phyloP scores from a whole-genome alignment of 1,284 basidiomycete genomes.

The Trichosporon faecale region DNA sequence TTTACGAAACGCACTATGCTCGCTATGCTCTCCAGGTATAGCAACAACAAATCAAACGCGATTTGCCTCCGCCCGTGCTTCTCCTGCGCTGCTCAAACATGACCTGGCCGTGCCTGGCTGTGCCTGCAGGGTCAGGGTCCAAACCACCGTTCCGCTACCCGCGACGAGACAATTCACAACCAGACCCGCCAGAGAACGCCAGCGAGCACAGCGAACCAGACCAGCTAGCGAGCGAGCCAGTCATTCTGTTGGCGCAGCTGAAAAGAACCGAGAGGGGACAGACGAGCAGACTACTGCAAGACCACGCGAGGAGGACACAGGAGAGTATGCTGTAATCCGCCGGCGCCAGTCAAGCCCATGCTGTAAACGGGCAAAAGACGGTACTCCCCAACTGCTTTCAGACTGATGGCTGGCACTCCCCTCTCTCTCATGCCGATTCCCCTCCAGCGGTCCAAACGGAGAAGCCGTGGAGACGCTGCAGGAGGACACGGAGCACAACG shows the following conservation, averaged over 20 bases:
- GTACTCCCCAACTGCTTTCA: not conserved
- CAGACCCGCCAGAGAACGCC: not conserved
- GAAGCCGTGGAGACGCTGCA: not conserved
- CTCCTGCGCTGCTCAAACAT: not conserved
- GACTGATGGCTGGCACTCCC: not conserved
- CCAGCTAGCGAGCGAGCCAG: not conserved
- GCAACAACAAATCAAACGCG: slow-evolving; percentile 9
- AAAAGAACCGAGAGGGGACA: not conserved
- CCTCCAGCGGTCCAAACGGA: not conserved
- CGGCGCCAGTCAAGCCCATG: not conserved
- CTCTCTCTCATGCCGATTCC: not conserved
- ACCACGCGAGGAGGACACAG: not conserved
- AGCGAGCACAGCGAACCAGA: not conserved
- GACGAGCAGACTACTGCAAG: not conserved
- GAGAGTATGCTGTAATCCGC: not conserved
- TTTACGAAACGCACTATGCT: not conserved
- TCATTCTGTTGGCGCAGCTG: not conserved
- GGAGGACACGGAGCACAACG: not conserved
- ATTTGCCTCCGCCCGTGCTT: not conserved
- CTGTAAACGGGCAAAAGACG: not conserved
- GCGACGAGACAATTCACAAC: slow-evolving; percentile 3
- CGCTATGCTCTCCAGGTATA: not conserved
- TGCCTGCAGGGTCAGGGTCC: not conserved
- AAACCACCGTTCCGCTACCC: slow-evolving; percentile 5
- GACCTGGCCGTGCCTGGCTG: not conserved